A percentile compares a stretch with the other conserved stretches of the same genome.
Conservation (phyloP, 2,329 filamentous ascomycete species). For the Meredithiella fracta region DNA sequence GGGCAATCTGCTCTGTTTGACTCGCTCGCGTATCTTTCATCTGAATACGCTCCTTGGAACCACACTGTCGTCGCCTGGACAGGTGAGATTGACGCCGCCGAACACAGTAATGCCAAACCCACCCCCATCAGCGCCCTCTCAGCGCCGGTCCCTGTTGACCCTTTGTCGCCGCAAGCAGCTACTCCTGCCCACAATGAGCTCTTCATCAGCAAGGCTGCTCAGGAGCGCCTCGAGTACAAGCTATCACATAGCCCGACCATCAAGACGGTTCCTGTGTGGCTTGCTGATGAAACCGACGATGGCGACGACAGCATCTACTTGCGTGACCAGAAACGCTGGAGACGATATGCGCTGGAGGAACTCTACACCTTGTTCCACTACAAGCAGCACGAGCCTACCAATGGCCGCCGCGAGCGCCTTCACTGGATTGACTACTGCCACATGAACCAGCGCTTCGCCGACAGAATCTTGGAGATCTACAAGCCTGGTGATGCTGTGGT, state of each 20-base stretch:
- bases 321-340: constrained; percentile 73
- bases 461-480: constrained; percentile 75
- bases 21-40: constrained; percentile 74
- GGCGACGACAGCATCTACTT: constrained; percentile 51
- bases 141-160: constrained; percentile 61
- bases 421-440: constrained; percentile 88
- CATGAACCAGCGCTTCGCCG: constrained; percentile 84
- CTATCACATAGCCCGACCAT: constrained; percentile 58
- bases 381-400: constrained; percentile 79
- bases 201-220: constrained; percentile 52
- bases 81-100: constrained; percentile 52
- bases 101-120: constrained; percentile 4
- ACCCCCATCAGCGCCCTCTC: constrained; percentile 54
- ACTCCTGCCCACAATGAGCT: constrained; percentile 50
- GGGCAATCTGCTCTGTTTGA: constrained; percentile 88
- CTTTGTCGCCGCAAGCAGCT: constrained; percentile 35
- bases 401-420: constrained; percentile 63
- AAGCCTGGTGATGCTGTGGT: constrained; percentile 84
- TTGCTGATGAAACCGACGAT: constrained; percentile 59
- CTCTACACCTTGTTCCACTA: constrained; percentile 91
- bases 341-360: constrained; percentile 78
- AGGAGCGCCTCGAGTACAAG: constrained; percentile 56
- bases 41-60: constrained; percentile 70
- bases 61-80: constrained; percentile 92
- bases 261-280: constrained; percentile 75